A percentile compares a stretch with the other conserved stretches of the same genome.
These are phyloP conservation scores for Leptodontidium sp. DNA, from an alignment of 2,329 filamentous ascomycete genomes.

Conservation along the genomic window DNA sequence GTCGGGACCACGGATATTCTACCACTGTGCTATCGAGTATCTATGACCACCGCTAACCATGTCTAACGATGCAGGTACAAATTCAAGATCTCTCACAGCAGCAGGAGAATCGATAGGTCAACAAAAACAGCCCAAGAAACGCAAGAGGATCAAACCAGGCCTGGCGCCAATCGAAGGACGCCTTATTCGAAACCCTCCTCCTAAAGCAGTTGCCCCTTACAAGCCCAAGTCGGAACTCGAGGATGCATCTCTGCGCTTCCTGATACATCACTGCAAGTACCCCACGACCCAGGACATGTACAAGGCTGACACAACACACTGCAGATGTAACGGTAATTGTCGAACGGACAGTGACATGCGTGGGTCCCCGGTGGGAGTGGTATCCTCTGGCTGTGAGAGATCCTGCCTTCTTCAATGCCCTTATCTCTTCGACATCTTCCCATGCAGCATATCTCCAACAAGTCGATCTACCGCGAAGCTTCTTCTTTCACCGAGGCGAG, in stretches of 20 bases:
- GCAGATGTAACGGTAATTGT: conserved; percentile 36
- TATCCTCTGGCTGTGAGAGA: conserved; percentile 38
- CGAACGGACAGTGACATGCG: conserved; percentile 29
- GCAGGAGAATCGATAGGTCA: conserved; percentile 7
- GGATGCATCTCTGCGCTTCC: conserved; percentile 35
- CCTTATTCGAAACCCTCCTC: conserved; percentile 26
- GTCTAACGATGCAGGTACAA: conserved; percentile 4
- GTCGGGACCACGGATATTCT: background rate
- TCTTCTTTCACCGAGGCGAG: conserved; percentile 35
- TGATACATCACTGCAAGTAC: conserved; percentile 37
- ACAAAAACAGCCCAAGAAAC: conserved; percentile 15
- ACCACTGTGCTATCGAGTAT: conserved; percentile 14
- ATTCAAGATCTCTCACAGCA: conserved; percentile 16
- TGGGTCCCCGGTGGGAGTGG: conserved; percentile 39
- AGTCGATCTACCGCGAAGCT: conserved; percentile 27
- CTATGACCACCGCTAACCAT: conserved; percentile 15
- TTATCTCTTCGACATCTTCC: conserved; percentile 35
- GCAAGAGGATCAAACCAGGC: conserved; percentile 14
- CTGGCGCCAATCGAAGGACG: conserved; percentile 13
- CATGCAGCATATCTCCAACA: conserved; percentile 35
- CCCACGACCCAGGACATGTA: background rate
- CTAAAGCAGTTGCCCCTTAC: conserved; percentile 34
- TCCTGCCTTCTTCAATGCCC: conserved; percentile 38
- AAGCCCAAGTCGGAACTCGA: conserved; percentile 28
- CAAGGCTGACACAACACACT: conserved; percentile 32